A percentile compares a stretch with the other conserved stretches of the same genome.
phyloP scores from a whole-genome alignment of 1,284 basidiomycete genomes.

The Apiotrichum veenhuisii region DNA sequence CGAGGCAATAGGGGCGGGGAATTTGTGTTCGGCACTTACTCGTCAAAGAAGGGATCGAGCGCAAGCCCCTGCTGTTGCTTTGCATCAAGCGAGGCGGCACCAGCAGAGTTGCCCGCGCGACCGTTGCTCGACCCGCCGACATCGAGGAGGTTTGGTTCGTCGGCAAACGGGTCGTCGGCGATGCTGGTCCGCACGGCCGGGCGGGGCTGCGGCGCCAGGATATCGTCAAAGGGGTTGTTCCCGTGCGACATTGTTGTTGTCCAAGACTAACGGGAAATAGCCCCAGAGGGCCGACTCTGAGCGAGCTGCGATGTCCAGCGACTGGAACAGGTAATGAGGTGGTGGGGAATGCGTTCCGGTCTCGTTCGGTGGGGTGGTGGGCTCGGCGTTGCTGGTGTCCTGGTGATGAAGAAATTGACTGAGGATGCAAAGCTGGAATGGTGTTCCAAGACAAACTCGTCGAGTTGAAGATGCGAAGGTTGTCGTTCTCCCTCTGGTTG shows the following conservation, averaged over 20 bases:
- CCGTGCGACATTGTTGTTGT: not conserved
- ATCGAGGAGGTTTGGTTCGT: slow-evolving; percentile 21
- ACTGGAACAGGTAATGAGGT: no score
- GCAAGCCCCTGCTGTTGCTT: slow-evolving; percentile 33
- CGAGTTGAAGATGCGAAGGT: not conserved
- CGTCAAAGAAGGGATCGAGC: slow-evolving; percentile 50
- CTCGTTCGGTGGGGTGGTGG: no score
- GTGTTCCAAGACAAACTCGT: not conserved
- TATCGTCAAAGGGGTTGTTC: slow-evolving; percentile 45
- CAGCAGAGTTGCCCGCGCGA: not conserved
- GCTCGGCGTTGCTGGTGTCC: no score
- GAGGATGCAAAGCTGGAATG: no score
- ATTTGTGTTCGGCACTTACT: no score
- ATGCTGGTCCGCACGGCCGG: slow-evolving; percentile 14
- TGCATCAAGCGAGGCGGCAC: not conserved
- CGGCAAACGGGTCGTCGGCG: slow-evolving; percentile 36
- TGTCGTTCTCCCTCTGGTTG: no score
- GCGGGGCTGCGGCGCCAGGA: slow-evolving; percentile 36
- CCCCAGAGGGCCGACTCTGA: not conserved
- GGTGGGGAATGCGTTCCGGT: no score
- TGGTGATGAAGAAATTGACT: no score
- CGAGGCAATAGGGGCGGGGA: no score
- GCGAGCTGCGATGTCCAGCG: no score
- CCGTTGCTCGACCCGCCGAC: not conserved
- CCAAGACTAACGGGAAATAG: not conserved